Evolutionary conservation across 169 alveolate genomes (phyloP), one percentile per base, ranked within the genome.

Genomic region (Eimeria falciformis): DNA sequence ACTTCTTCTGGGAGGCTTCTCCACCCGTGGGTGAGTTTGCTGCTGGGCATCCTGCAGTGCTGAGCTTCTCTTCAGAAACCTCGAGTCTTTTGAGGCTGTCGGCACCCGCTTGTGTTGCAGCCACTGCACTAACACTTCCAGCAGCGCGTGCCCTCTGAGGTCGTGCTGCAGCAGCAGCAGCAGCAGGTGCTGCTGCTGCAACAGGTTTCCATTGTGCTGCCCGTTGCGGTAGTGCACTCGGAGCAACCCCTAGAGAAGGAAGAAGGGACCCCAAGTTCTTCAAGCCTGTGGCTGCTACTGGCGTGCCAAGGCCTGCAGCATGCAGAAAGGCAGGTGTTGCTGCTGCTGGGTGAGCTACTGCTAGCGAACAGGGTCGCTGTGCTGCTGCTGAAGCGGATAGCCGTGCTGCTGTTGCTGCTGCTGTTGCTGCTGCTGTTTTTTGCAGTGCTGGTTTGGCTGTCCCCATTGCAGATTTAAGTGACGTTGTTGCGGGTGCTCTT

Each of bases 191-290:
- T 27, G 50, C 46, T 47, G 86, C 47, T 77, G 86, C 68, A 45
- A 33, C 18, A 12, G 25, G 25, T 17, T 33, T 25, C 69, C 25
- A 9, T 77, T 14, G n/a, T 53, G 56, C 27, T 29, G 75, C 43
- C 29, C 77, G 23, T n/a, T 45, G 50, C 53, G 27, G 89, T 29
- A 43, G 77, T 55, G 75, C 37, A 9, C 18, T 23, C 21, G 89
- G 77, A n/a, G 77, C n/a, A n/a, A n/a, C 27, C 37, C 87, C 87
- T 58, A 47, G 53, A 50, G 53, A 55, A 47, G 87, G 89, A 81
- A 27, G 53, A 33, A 81, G 77, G 69, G 87, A 75, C 25, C 77
- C 89, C 47, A 55, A 5, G n/a, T 45, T 27, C 89, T 81, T 81
- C 33, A n/a, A n/a, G n/a, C n/a, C n/a, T n/a, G n/a, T n/a, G n/a